These are phyloP conservation scores for Vitis riparia DNA, from an alignment of 164 flowering plant genomes.

Conservation along the genomic window DNA sequence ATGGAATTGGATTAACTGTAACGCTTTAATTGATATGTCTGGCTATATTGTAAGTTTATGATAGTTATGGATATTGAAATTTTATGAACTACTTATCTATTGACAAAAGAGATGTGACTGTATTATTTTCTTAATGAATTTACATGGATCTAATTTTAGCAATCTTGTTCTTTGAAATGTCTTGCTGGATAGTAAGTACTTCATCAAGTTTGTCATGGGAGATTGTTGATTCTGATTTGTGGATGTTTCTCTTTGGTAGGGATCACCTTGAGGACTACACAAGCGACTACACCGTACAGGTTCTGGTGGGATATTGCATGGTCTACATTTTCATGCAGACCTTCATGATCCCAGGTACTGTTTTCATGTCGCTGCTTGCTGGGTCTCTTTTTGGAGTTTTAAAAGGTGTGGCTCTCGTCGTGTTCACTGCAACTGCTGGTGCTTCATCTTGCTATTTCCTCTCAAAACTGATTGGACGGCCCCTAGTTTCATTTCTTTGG, in stretches of 20 bases:
- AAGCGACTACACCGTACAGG: conserved; percentile 87
- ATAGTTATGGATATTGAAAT: too few relatives aligned
- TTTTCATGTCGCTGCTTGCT: conserved; percentile 95
- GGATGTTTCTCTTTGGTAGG: conserved; percentile 34
- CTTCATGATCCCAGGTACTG: conserved; percentile 98
- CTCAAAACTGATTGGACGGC: conserved; percentile 82
- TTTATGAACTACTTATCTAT: too few relatives aligned
- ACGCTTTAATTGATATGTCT: too few relatives aligned
- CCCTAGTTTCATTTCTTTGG: conserved; percentile 77
- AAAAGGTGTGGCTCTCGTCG: conserved; percentile 85
- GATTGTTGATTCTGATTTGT: neutral
- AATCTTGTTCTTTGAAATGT: too few relatives aligned
- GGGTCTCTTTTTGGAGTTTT: conserved; percentile 93
- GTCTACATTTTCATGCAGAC: conserved; percentile 98
- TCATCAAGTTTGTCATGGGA: neutral
- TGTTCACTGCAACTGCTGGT: conserved; percentile 91
- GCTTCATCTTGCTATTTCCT: conserved; percentile 96
- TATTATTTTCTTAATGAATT: too few relatives aligned
- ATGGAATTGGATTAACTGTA: too few relatives aligned
- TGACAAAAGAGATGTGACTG: too few relatives aligned
- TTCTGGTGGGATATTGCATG: conserved; percentile 72
- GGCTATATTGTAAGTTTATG: too few relatives aligned
- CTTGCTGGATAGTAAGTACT: neutral
- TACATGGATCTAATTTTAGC: too few relatives aligned
- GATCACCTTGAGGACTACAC: conserved; percentile 87